Base-by-base conservation (phyloP, 208 protist species). In the Acanthamoeba triangularis region DNA sequence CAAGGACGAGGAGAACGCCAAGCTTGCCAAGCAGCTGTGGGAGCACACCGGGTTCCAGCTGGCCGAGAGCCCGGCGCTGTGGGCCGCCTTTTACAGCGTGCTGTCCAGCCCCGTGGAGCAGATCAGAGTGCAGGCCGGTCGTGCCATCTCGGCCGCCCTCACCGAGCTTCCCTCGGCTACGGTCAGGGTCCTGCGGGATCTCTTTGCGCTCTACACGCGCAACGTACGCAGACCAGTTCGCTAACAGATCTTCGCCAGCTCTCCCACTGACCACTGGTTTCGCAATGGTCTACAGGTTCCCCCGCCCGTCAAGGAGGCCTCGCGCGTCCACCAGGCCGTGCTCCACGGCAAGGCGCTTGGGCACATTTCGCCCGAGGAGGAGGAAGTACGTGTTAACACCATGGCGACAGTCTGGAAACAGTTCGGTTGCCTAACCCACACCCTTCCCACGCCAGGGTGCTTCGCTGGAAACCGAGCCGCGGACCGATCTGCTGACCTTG, bases 1-100 rank as follows among this genome's bases (percentile, higher is more conserved):
- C 54, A 91, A 91, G 61, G 84, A 91, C 84, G 84, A 91, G 44
- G 84, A 91, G 56, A 91, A 91, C 44, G 84, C 84, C 37, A 30
- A 47, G 37, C 61, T 91, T 28, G 84, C 84, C 37, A 44, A 41
- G 47, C 56, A 63, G 54, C 61, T 91, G 30, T 91, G 84, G 84
- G 56, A 69, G 54, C 84, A 69, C 33, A 49, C 56, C 30, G 72
- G 72, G 6, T 82, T 41, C 61, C 13, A 72, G 61, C 44, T 91
- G 49, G n/a, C 18, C 37, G 61, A 44, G 16, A 91, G 54, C 56
- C 54, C 33, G 6, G 84, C 54, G 4, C 28, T 91, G 18, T 91
- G 84, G 84, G 23, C 33, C 33, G 41, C 84, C 28, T 69, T 91
- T 28, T 91, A 91, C 61, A 69, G 84, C 33, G 84, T 69, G 84